phyloP scores from a whole-genome alignment of 495 filamentous ascomycete genomes.

The Cryomyces antarcticus region DNA sequence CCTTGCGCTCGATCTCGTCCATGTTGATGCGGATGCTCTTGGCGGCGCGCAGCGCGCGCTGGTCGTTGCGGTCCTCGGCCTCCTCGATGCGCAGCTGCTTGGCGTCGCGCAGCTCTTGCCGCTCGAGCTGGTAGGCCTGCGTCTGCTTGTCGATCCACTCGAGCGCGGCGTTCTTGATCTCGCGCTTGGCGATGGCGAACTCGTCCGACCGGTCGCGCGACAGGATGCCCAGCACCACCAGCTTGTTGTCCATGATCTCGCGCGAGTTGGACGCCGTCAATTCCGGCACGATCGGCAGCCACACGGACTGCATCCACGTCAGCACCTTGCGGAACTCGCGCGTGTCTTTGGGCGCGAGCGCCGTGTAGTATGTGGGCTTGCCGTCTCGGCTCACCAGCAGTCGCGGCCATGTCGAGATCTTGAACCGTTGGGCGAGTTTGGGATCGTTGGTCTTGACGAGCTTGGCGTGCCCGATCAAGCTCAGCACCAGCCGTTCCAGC shows the following conservation, averaged over 20 bases:
- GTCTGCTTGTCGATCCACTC: slow-evolving; percentile 98
- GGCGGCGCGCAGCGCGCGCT: slow-evolving; percentile 65
- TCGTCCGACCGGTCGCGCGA: slow-evolving; percentile 60
- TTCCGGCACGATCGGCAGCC: slow-evolving; percentile 95
- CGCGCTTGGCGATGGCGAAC: slow-evolving; percentile 56
- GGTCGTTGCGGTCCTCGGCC: slow-evolving; percentile 81
- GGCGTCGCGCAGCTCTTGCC: slow-evolving; percentile 76
- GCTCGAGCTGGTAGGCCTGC: slow-evolving; percentile 70
- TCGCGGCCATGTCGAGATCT: slow-evolving; percentile 87
- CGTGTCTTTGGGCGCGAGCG: slow-evolving; percentile 71
- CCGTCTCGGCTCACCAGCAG: slow-evolving; percentile 78
- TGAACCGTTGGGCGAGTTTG: slow-evolving; percentile 55
- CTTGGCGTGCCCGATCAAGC: slow-evolving; percentile 74
- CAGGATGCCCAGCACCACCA: slow-evolving; percentile 79
- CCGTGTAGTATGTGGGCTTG: slow-evolving; percentile 68
- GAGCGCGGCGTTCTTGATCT: slow-evolving; percentile 84
- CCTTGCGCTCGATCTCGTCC: slow-evolving; percentile 65
- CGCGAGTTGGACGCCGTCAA: slow-evolving; percentile 75
- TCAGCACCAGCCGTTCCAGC: slow-evolving; percentile 65
- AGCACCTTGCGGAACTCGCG: slow-evolving; percentile 64
- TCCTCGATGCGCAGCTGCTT: slow-evolving; percentile 94
- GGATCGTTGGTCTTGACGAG: slow-evolving; percentile 73
- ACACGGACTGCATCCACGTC: slow-evolving; percentile 84
- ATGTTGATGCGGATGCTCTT: slow-evolving; percentile 86
- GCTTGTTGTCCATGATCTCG: slow-evolving; percentile 85